Evolutionary conservation across 1,284 basidiomycete genomes (phyloP).

Genomic region (Malassezia obtusa): DNA sequence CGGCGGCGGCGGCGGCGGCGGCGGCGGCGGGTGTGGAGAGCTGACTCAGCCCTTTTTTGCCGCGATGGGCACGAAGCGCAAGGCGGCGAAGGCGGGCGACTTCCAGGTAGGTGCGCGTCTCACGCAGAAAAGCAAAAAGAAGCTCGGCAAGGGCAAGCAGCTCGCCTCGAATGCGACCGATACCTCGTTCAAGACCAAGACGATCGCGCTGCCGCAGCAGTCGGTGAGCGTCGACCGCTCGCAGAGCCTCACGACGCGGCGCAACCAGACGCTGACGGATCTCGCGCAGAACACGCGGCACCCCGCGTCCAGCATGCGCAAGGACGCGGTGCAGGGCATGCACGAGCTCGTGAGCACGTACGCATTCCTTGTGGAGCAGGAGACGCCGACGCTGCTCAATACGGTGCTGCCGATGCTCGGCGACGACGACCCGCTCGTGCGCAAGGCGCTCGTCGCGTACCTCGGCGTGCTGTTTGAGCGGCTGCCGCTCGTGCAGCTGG

Average conservation of each 20-base stretch:
- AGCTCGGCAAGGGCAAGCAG: constrained; percentile 89
- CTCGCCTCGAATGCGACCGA: constrained; percentile 73
- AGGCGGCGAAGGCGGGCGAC: constrained; percentile 2
- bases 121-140: constrained; percentile 79
- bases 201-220: constrained; percentile 30
- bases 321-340: constrained; percentile 71
- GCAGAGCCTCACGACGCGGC: constrained; percentile 21
- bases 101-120: constrained; percentile 6
- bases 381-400: constrained; percentile 60
- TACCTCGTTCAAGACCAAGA: constrained; percentile 82
- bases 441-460: constrained; percentile 50
- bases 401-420: constrained; percentile 61
- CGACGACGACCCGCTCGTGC: constrained; percentile 55
- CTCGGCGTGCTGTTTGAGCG: constrained; percentile 64
- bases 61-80: constrained; percentile 7
- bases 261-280: constrained; percentile 66
- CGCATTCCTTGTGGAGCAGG: constrained; percentile 55
- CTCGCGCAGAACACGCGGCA: constrained; percentile 72
- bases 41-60: background rate
- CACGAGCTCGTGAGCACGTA: constrained; percentile 67
- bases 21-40: too few species aligned
- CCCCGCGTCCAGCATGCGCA: constrained; percentile 65
- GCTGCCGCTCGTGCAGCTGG: constrained; percentile 54
- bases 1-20: background rate
- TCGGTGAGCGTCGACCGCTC: constrained; percentile 36